These are phyloP conservation scores for Gymnopilus dilepis DNA, from an alignment of 768 basidiomycete genomes.

Conservation along the genomic window DNA sequence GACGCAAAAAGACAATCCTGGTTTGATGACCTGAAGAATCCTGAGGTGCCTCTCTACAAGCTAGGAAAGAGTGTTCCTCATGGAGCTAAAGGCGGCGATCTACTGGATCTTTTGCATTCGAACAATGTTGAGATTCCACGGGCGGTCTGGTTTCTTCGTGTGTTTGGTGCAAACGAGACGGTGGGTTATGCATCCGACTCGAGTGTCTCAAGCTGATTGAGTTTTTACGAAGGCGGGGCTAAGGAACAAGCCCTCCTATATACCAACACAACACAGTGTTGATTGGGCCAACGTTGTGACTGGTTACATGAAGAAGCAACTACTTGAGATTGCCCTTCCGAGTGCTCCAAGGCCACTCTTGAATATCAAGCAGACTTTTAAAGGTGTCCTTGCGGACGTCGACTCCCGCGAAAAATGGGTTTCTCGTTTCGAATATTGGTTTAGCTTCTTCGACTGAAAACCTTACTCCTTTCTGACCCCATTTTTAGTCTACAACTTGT, in stretches of 20 bases:
- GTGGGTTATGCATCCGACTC: slow-evolving; percentile 40
- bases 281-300: slow-evolving; percentile 88
- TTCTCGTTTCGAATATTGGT: slow-evolving; percentile 82
- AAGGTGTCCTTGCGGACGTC: slow-evolving; percentile 74
- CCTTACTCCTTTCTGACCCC: slow-evolving; percentile 4
- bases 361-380: slow-evolving; percentile 86
- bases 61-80: slow-evolving; percentile 87
- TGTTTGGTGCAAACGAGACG: slow-evolving; percentile 87
- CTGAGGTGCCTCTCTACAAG: slow-evolving; percentile 79
- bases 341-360: slow-evolving; percentile 76
- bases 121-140: slow-evolving; percentile 80
- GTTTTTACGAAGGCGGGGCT: slow-evolving; percentile 59
- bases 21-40: slow-evolving; percentile 84
- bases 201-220: not conserved
- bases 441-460: slow-evolving; percentile 3
- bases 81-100: slow-evolving; percentile 83
- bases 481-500: slow-evolving; percentile 67
- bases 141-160: slow-evolving; percentile 88
- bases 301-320: slow-evolving; percentile 81
- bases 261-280: slow-evolving; percentile 81
- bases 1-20: slow-evolving; percentile 81
- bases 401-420: slow-evolving; percentile 79
- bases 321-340: slow-evolving; percentile 79
- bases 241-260: slow-evolving; percentile 79
- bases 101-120: slow-evolving; percentile 77